Evolutionary conservation across 1,139 yeast genomes (phyloP), one percentile per base, ranked within the genome.

Genomic region (Williopsis jadinii): DNA sequence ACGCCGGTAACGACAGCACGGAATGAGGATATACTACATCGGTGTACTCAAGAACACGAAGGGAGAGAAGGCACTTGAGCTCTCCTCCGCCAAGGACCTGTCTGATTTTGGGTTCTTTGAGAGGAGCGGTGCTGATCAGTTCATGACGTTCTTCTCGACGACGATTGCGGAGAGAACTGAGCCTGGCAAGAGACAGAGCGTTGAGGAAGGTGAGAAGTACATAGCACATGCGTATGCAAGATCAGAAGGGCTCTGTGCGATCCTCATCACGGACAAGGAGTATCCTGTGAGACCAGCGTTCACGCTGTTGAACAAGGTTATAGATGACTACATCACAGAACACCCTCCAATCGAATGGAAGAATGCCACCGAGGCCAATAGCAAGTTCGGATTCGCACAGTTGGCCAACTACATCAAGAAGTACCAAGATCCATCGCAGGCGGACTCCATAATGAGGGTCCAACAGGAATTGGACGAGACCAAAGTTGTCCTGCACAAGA

Each of bases 201-300:
- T 92, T 41, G 97, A 92, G 62, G 97, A 92, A 63, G 41, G 41
- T 8, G 78, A 61, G 41, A 67, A 67, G 61, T 90, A 90, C 60
- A 75, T 86, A 15, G 97, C 96, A 9, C 98, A 94, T 62, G 92
- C 92, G 1, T 92, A 84, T 61, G 81, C 90, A 26, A 75, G 97
- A 52, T 67, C 84, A 30, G 98, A 94, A 63, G 97, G 97, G 2
- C 61, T 92, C 38, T 84, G 95, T n/a, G 95, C 95, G 49, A 95
- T 92, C 28, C 68, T 92, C 46, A 85, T 94, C 60, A 80, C 95
- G 39, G 99, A 92, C 62, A 84, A 84, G 62, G 97, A 92, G 54
- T 92, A 92, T 63, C 98, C 98, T 2, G 90, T 86, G 15, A 77
- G 98, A 60, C 97, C 97, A n/a, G 98, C 97, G 1, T 92, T 87